Evolutionary conservation across 2,329 filamentous ascomycete species (phyloP), one percentile per base, ranked within the genome.

Genomic region (Phaeosphaeria sp.): DNA sequence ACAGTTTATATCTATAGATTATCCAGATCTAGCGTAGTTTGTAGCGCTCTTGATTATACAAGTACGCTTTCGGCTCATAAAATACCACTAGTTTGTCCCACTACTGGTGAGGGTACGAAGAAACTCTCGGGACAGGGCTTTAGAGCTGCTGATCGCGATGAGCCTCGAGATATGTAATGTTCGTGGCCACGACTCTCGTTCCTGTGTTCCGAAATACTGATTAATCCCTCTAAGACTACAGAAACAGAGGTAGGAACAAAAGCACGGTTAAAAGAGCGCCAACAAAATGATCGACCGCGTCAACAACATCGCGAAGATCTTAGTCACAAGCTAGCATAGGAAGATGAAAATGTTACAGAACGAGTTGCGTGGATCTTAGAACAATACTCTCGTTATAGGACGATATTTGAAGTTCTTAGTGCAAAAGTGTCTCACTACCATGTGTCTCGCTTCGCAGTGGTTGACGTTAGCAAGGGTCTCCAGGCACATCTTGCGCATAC

Each of bases 391-490:
- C 30, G 18, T 23, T 18, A 21, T 41, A 20, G 47, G 41, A 20
- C 15, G 30, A 50, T 39, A 22, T 50, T 50, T 15, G 18, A 41
- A 41, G 53, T 50, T 56, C 20, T 50, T 27, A 39, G 47, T 50
- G 18, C 47, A 36, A 50, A 50, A 43, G 41, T 43, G 41, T 43
- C 41, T 43, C 41, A 15, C 41, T 43, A 43, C 41, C 15, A 6
- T 43, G n/a, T 43, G 41, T 43, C 41, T 43, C 41, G 41, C 41
- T 43, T 43, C 41, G 41, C 41, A 43, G 41, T 43, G 41, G 41
- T 7, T 43, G 41, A 43, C 41, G 41, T 43, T 43, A 43, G n/a
- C n/a, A n/a, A n/a, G n/a, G n/a, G n/a, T n/a, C n/a, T n/a, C n/a
- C n/a, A n/a, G n/a, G n/a, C n/a, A n/a, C n/a, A n/a, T n/a, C n/a